Evolutionary conservation across 2,329 filamentous ascomycete species (phyloP), one percentile per base, ranked within the genome.

Genomic region (Fusarium verticillioides): DNA sequence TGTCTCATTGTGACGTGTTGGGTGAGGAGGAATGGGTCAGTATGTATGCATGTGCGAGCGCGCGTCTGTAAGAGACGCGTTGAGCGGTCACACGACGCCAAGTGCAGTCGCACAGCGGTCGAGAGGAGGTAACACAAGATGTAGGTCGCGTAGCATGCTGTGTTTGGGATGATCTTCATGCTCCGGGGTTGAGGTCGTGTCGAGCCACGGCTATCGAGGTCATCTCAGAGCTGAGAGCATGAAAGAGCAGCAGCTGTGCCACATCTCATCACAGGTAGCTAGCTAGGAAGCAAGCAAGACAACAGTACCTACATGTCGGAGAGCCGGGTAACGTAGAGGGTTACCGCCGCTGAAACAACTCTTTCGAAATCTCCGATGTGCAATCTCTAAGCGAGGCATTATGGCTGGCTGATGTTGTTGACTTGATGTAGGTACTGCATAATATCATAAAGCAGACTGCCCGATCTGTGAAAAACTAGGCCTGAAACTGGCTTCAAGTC

Each of bases 361-460:
- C 60, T 60, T 71, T 71, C 42, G 75, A 77, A 77, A 77, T 77
- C 75, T 77, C 75, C 75, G 75, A 77, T 65, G 60, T 71, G 75
- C 74, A 74, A 73, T 67, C 63, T 70, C 69, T 74, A 76, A 68
- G 72, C 73, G 75, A 77, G 63, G 54, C 54, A 54, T 50, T 44
- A 42, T 66, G 66, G 60, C 64, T 76, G 68, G 72, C 42, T 59
- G 53, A 49, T 59, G 34, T 42, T 53, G 65, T 59, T 69, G 60
- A 70, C 19, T 54, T 69, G 60, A 70, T 69, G 66, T 70, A 69
- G 59, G 50, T 59, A 69, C 66, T 53, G 66, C 59, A 69, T 53
- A 69, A 42, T 52, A 47, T 46, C 66, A 47, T 53, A 28, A 65
- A 69, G 60, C 30, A 70, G n/a, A 37, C 52, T 59, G 66, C 69